Evolutionary conservation across 2,329 filamentous ascomycete genomes (phyloP), one percentile per base, ranked within the genome.

Genomic region (Botrytis paeoniae): DNA sequence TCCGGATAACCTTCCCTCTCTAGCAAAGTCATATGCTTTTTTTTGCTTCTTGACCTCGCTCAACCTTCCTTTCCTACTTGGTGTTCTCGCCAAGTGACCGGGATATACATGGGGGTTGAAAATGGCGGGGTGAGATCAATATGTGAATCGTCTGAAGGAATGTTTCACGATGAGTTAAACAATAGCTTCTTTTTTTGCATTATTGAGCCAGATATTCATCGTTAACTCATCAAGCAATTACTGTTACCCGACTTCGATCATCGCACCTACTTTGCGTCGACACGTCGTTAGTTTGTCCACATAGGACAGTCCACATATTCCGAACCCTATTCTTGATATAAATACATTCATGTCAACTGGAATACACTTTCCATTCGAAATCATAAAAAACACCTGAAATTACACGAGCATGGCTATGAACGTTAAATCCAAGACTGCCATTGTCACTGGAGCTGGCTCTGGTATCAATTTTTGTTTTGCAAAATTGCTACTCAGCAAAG

Each of bases 361-460:
- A 35, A 20, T 18, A 20, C 32, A n/a, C 12, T 35, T 7, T 22
- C 60, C 57, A 69, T 35, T 41, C 4, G 2, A 7, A 18, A 29
- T 32, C n/a, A 61, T 18, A 45, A 12, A 54, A 35, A 4, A 18
- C 16, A 45, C 48, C 20, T 25, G 10, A 14, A 4, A 35, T 20
- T 29, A n/a, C 6, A 25, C n/a, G 16, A 71, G 37, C 22, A 79
- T 79, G 78, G 78, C 78, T 9, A 77, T 78, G 75, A 75, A 76
- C n/a, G 82, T 86, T 32, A 77, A 82, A 69, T 83, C 83, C 69
- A 85, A 84, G 77, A 84, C 85, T 20, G 86, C 86, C 20, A 86
- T 88, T 64, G 81, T 88, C 43, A 88, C 86, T 18, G 86, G 86
- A 45, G 86, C 85, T 57, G 86, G 86, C 39, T 87, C 86, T 64